phyloP scores from a whole-genome alignment of 2,329 filamentous ascomycete genomes.

The Pyricularia grisea region DNA sequence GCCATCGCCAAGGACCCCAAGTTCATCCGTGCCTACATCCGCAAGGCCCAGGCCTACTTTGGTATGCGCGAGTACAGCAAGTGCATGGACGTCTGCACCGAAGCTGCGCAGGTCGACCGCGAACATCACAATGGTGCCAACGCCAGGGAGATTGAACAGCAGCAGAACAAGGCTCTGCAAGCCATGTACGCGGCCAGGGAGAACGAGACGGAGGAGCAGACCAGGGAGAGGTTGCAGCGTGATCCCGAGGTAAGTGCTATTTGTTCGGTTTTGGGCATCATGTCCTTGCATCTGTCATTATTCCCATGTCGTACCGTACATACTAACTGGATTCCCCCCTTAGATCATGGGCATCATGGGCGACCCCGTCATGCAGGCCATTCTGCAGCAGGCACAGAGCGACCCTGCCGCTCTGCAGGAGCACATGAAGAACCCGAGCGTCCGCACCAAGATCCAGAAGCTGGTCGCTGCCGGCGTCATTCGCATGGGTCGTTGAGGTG shows the following conservation, averaged over 20 bases:
- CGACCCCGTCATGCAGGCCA: constrained; percentile 96
- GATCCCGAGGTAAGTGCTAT: constrained; percentile 70
- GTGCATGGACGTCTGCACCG: constrained; percentile 75
- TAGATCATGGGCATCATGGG: constrained; percentile 83
- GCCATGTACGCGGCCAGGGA: constrained; percentile 87
- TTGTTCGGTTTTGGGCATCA: background rate
- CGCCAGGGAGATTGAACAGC: constrained; percentile 81
- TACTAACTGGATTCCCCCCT: background rate
- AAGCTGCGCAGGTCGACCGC: constrained; percentile 68
- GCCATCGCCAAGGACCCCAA: constrained; percentile 85
- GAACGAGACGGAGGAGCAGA: constrained; percentile 94
- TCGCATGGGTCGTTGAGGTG: constrained; percentile 37
- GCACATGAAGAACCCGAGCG: constrained; percentile 88
- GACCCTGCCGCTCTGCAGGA: constrained; percentile 89
- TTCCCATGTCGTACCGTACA: background rate
- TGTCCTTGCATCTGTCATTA: background rate
- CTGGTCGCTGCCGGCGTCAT: constrained; percentile 89
- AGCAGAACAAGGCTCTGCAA: constrained; percentile 84
- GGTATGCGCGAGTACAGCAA: constrained; percentile 98
- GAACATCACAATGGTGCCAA: constrained; percentile 64
- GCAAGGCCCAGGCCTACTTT: constrained; percentile 90
- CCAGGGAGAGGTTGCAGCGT: constrained; percentile 77
- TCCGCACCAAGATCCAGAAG: constrained; percentile 88
- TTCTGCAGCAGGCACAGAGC: constrained; percentile 90
- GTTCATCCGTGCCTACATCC: constrained; percentile 93